Evolutionary conservation across 2,329 filamentous ascomycete species (phyloP), one percentile per base, ranked within the genome.

Genomic region (Cladophialophora exuberans): DNA sequence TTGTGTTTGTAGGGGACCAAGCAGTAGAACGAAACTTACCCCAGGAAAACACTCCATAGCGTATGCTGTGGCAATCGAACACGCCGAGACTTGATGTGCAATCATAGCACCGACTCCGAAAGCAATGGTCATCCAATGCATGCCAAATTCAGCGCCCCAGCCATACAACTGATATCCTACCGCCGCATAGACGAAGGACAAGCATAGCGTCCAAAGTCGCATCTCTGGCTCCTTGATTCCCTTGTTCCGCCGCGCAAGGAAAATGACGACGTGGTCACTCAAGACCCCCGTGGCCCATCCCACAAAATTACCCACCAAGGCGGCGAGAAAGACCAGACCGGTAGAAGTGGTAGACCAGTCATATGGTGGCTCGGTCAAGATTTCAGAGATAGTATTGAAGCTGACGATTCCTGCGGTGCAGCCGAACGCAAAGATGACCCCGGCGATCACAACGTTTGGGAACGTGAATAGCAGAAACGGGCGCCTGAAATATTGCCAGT

Each of bases 41-140:
- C 66, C 67, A 22, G 69, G 66, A 39, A 73, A 73, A 47, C 70
- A 73, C 47, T 75, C 72, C 71, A 75, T 73, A 2, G 71, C 71
- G 62, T 74, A 75, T 1, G 71, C 68, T 1, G 71, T 74, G 2
- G 72, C 70, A 30, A 73, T 67, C 45, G 67, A 70, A 15, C 70
- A 72, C 7, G 70, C 68, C 2, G 66, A 68, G 3, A 75, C 72
- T 56, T 74, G 72, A 31, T 74, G 70, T 5, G 72, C 70, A 43
- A 74, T 73, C 68, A 74, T 70, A 31, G 65, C 69, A 23, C 69
- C 71, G 68, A 73, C 4, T 69, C 65, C 71, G 0, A 69, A 67
- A 1, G 68, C 65, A 0, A 69, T 69, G 0, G 68, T 65, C 28
- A 64, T 68, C 67, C 68, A 73, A 38, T 68, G 52, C 25, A 54